Evolutionary conservation across 768 basidiomycete genomes (phyloP).

Genomic region (Leccinum fibrillosum): DNA sequence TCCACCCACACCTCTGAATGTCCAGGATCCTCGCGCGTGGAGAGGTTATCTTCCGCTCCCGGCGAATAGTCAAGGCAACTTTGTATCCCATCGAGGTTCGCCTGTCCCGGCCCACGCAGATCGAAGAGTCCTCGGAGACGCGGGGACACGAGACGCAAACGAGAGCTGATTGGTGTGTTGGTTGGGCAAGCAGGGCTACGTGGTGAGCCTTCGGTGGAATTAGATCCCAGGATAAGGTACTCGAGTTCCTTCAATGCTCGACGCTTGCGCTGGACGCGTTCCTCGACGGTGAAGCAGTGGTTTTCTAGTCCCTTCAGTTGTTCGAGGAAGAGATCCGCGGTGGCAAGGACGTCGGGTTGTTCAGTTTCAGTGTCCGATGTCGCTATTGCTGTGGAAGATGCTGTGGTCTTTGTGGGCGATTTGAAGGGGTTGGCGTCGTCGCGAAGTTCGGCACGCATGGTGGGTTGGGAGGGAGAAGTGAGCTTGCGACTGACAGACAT

Average conservation of each 20-base stretch:
- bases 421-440: conserved; percentile 16
- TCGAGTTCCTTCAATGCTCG: conserved; percentile 22
- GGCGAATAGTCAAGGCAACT: conserved; percentile 26
- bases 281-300: conserved; percentile 20
- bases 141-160: conserved; percentile 19
- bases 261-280: conserved; percentile 24
- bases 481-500: background rate
- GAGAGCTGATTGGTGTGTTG: conserved; percentile 21
- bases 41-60: conserved; percentile 5
- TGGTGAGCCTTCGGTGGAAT: conserved; percentile 11
- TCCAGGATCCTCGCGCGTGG: conserved; percentile 6
- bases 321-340: conserved; percentile 27
- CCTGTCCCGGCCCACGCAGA: conserved; percentile 23
- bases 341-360: conserved; percentile 25
- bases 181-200: conserved; percentile 16
- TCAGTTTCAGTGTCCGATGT: background rate
- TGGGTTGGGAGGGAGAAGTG: background rate
- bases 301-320: conserved; percentile 26
- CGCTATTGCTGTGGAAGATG: background rate
- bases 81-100: conserved; percentile 22
- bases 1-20: conserved; percentile 22
- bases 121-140: conserved; percentile 33
- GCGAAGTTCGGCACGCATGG: conserved; percentile 8
- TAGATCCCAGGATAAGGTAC: conserved; percentile 14
- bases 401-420: conserved; percentile 15